A percentile compares a stretch with the other conserved stretches of the same genome.
phyloP scores from a whole-genome alignment of 2,329 filamentous ascomycete genomes.

The Sphaerostilbella broomeana region DNA sequence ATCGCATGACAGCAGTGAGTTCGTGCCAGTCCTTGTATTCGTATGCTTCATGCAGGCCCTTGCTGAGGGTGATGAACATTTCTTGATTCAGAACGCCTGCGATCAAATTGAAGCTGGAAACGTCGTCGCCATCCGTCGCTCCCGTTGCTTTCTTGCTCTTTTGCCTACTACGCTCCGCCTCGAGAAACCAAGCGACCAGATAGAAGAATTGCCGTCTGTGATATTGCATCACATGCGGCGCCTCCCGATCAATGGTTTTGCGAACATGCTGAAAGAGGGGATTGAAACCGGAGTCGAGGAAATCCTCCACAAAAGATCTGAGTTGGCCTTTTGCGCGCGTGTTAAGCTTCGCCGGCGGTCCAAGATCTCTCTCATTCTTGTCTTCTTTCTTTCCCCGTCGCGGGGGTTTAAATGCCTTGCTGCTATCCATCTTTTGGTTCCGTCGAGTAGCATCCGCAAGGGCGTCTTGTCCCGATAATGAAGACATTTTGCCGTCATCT shows the following conservation, averaged over 20 bases:
- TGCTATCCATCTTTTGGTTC: conserved; percentile 81
- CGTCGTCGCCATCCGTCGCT: conserved; percentile 41
- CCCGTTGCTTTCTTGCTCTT: conserved; percentile 48
- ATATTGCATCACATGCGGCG: conserved; percentile 68
- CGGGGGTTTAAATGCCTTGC: conserved; percentile 85
- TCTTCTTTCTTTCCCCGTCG: conserved; percentile 55
- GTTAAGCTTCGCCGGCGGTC: conserved; percentile 63
- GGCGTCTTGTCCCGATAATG: conserved; percentile 82
- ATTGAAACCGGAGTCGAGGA: conserved; percentile 93
- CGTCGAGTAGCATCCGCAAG: conserved; percentile 66
- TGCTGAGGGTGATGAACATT: conserved; percentile 83
- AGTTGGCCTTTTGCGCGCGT: conserved; percentile 69
- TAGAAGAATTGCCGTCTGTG: conserved; percentile 89
- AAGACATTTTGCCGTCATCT: conserved; percentile 75
- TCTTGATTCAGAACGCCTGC: conserved; percentile 90
- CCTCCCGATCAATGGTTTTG: conserved; percentile 84
- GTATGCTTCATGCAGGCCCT: conserved; percentile 69
- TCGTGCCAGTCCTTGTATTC: conserved; percentile 85
- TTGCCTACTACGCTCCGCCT: conserved; percentile 72
- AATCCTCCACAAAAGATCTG: conserved; percentile 80
- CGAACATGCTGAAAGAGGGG: conserved; percentile 79
- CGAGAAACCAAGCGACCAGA: conserved; percentile 84
- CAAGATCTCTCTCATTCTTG: conserved; percentile 66
- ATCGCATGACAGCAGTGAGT: conserved; percentile 81
- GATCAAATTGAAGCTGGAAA: conserved; percentile 77